Conservation (phyloP, 768 basidiomycete genomes). For the Boletus tomentosulus region DNA sequence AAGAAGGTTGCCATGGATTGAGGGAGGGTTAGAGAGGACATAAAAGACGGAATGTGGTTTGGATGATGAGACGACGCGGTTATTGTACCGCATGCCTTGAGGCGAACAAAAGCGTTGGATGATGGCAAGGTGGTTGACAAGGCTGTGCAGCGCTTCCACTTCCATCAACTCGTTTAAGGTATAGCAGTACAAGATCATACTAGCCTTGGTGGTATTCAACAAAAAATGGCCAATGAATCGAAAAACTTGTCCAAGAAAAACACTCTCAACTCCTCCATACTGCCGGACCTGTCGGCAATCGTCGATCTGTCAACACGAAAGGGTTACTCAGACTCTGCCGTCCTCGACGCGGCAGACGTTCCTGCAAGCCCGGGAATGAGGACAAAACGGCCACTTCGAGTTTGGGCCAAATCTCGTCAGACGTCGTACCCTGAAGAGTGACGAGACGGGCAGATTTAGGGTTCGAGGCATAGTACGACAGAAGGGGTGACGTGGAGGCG, state of each 20-base stretch:
- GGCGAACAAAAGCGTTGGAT: slow-evolving; percentile 16
- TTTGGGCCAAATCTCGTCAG: slow-evolving; percentile 88
- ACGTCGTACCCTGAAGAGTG: slow-evolving; percentile 67
- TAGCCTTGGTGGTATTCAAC: not conserved
- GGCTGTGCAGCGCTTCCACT: slow-evolving; percentile 7
- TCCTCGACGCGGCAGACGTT: slow-evolving; percentile 44
- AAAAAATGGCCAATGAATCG: slow-evolving; percentile 1
- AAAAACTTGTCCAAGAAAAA: not conserved
- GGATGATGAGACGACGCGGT: not conserved
- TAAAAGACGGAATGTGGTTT: not conserved
- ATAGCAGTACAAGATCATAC: slow-evolving; percentile 10
- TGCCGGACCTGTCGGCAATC: slow-evolving; percentile 7
- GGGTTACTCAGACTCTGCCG: slow-evolving; percentile 54
- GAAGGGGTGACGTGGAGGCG: slow-evolving; percentile 73
- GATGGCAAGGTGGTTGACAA: not conserved
- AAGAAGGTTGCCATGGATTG: not conserved
- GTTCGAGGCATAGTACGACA: slow-evolving; percentile 57
- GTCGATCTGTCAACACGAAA: slow-evolving; percentile 33
- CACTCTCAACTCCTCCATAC: slow-evolving; percentile 14
- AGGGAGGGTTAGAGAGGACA: not conserved
- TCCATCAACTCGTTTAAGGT: not conserved
- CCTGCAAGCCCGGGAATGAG: slow-evolving; percentile 56
- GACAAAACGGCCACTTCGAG: slow-evolving; percentile 59
- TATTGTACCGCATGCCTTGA: slow-evolving; percentile 16
- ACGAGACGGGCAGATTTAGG: slow-evolving; percentile 43